phyloP scores from a whole-genome alignment of 352 stramenopile genomes.

The Pythium brachiatum region DNA sequence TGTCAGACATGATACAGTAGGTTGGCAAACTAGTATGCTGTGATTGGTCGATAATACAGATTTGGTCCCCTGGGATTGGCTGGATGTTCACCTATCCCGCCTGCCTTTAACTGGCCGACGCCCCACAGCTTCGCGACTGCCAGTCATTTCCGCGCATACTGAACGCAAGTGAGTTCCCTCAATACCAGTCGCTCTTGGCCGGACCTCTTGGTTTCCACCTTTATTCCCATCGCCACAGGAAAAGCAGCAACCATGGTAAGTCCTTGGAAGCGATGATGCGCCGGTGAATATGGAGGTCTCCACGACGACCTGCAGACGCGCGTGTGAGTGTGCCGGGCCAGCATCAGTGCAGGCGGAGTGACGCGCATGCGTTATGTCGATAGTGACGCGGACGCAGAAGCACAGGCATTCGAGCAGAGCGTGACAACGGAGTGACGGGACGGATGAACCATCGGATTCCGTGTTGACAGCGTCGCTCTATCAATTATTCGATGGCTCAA shows the following conservation, averaged over 20 bases:
- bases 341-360: no score
- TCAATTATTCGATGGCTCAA: no score
- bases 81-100: slow-evolving; percentile 20
- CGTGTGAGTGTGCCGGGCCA: no score
- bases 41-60: slow-evolving; percentile 20
- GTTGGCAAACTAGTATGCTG: neutral
- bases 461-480: no score
- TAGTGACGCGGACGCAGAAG: neutral
- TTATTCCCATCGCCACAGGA: slow-evolving; percentile 81
- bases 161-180: slow-evolving; percentile 46
- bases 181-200: slow-evolving; percentile 32
- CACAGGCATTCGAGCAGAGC: no score
- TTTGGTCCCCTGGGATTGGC: slow-evolving; percentile 31
- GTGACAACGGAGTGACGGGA: no score
- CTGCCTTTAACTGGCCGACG: slow-evolving; percentile 35
- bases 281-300: neutral
- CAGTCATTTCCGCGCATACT: slow-evolving; percentile 82
- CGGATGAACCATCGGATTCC: no score
- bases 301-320: neutral
- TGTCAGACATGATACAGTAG: neutral
- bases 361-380: neutral
- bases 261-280: slow-evolving; percentile 10
- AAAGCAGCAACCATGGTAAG: slow-evolving; percentile 87
- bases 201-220: slow-evolving; percentile 41
- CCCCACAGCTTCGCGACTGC: slow-evolving; percentile 54